These are phyloP conservation scores for Blakeslea trispora DNA, from an alignment of 371 early-diverging fungal genomes.

Conservation along the genomic window DNA sequence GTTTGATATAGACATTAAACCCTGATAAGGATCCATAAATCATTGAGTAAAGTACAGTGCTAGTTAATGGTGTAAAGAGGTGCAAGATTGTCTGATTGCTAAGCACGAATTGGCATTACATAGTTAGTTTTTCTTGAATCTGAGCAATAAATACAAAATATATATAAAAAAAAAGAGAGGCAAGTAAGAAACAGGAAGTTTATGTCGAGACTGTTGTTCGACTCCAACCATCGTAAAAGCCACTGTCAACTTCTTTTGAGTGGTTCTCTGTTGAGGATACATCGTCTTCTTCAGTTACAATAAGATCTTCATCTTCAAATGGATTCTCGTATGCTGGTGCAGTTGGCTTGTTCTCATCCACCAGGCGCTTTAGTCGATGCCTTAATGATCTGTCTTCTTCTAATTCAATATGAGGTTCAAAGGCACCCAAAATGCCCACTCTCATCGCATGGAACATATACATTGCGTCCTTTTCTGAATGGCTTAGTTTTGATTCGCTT, in stretches of 20 bases:
- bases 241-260: slow-evolving; percentile 25
- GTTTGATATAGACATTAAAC: too few relatives aligned
- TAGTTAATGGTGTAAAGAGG: too few relatives aligned
- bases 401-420: slow-evolving; percentile 38
- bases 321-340: slow-evolving; percentile 43
- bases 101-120: too few relatives aligned
- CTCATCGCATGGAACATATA: slow-evolving; percentile 52
- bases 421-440: slow-evolving; percentile 36
- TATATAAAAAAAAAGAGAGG: neutral
- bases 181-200: neutral
- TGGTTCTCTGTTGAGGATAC: slow-evolving; percentile 8
- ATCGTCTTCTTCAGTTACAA: slow-evolving; percentile 45
- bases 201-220: slow-evolving; percentile 7
- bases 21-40: too few relatives aligned
- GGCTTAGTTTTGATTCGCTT: slow-evolving; percentile 47
- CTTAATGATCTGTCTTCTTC: slow-evolving; percentile 35
- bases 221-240: slow-evolving; percentile 27
- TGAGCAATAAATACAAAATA: neutral
- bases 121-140: neutral
- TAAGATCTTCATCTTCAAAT: slow-evolving; percentile 46
- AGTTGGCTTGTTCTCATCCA: slow-evolving; percentile 28
- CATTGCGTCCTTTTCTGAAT: slow-evolving; percentile 54
- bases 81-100: too few relatives aligned
- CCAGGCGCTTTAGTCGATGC: slow-evolving; percentile 24
- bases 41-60: too few relatives aligned